These are phyloP conservation scores for Cenchrus americanus DNA, from an alignment of 176 grass and related monocot genomes.

Conservation along the genomic window DNA sequence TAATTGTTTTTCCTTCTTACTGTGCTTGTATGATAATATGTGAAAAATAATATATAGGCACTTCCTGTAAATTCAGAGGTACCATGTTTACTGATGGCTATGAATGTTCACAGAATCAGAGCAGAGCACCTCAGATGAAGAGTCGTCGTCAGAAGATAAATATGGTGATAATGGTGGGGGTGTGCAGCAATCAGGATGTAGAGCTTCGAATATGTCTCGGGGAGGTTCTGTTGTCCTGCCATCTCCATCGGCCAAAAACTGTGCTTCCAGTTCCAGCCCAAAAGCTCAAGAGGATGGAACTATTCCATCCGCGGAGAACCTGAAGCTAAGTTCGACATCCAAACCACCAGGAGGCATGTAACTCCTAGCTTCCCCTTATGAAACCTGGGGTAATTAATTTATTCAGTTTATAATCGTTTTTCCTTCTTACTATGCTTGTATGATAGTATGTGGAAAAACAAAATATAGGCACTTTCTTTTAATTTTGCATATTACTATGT, in stretches of 20 bases:
- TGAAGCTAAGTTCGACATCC: not conserved
- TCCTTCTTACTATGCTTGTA: not conserved
- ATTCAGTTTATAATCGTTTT: not conserved
- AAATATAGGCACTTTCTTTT: not conserved
- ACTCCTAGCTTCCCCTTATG: not conserved
- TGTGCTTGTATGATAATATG: not conserved
- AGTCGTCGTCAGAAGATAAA: constrained; percentile 1
- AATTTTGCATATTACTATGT: too few species aligned
- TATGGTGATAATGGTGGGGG: not conserved
- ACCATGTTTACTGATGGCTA: not conserved
- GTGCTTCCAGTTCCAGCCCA: not conserved
- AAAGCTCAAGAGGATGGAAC: not conserved
- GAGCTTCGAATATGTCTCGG: not conserved
- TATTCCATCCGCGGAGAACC: not conserved
- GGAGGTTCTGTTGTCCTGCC: constrained; percentile 3
- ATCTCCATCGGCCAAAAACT: constrained; percentile 2
- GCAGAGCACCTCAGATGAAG: constrained; percentile 11
- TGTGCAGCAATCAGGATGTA: not conserved
- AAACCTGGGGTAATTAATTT: constrained; percentile 1
- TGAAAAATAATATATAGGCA: not conserved
- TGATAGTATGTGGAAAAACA: not conserved
- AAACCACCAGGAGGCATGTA: not conserved
- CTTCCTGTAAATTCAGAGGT: not conserved
- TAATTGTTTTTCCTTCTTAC: not conserved
- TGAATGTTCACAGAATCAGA: constrained; percentile 39